phyloP scores from a whole-genome alignment of 169 alveolate genomes.

The Amoebophrya sp. region DNA sequence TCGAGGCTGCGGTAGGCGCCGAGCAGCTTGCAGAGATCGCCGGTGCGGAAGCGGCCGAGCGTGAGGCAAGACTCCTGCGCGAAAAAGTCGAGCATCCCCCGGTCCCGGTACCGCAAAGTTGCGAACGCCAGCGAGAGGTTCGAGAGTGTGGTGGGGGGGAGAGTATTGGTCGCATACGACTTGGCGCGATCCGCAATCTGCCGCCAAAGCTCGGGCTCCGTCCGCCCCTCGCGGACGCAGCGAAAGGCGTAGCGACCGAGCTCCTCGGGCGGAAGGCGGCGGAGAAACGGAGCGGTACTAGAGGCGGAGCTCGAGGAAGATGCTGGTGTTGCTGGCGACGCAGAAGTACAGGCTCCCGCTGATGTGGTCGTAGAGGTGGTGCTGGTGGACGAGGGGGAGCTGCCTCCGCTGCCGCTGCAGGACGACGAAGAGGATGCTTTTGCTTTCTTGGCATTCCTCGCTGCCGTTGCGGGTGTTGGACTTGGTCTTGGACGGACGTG shows the following conservation, averaged over 20 bases:
- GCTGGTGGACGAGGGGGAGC: no score
- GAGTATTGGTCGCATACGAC: neutral
- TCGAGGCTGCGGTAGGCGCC: neutral
- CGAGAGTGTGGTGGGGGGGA: neutral
- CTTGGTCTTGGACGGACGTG: no score
- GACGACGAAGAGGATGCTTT: no score
- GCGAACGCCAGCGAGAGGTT: neutral
- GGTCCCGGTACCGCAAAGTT: neutral
- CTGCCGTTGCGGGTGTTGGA: no score
- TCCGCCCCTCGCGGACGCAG: neutral
- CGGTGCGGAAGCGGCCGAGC: neutral
- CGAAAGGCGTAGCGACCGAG: neutral
- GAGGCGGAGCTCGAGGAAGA: no score
- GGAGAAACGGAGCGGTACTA: neutral
- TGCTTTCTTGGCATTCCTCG: no score
- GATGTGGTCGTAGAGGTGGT: no score
- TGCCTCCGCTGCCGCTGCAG: no score
- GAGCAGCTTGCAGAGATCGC: neutral
- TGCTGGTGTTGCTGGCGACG: no score
- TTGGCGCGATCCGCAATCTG: neutral
- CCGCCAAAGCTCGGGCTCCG: neutral
- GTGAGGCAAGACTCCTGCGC: neutral
- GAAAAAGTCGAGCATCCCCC: neutral
- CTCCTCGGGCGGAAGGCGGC: neutral
- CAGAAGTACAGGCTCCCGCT: no score